Evolutionary conservation across 2,329 filamentous ascomycete species (phyloP), one percentile per base, ranked within the genome.

Genomic region (Fusarium fujikuroi): DNA sequence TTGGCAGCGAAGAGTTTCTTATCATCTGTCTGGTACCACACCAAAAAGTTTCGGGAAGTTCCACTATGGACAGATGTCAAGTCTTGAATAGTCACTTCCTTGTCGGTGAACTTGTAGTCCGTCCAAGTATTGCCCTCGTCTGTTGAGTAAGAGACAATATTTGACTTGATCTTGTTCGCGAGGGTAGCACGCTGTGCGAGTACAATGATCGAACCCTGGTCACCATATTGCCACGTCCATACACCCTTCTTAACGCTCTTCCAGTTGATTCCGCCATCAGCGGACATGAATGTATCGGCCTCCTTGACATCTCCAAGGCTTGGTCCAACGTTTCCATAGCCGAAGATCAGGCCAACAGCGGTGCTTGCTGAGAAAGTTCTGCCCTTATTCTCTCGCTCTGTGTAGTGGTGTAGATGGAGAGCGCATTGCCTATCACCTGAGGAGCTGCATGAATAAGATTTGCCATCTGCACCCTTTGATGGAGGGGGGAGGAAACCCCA

Each of bases 201-300:
- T 46, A 97, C 94, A 70, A 98, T 90, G 76, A 98, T 92, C 10
- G 94, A 96, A 34, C 96, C 96, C 81, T 97, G 94, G 77, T 99
- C 97, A 66, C 96, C 97, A 80, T 94, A 97, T 78, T 97, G 94
- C 94, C 95, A 99, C 78, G 93, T 92, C 86, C 95, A 97, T 40
- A 88, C 89, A 10, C 96, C 97, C 82, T 97, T 95, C 83, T 93
- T 95, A 69, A 95, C 91, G 66, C 91, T 90, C 73, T 88, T 91
- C 96, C 96, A 99, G 43, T 86, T 93, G 58, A 98, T 88, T 62
- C 97, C 97, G n/a, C 92, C 96, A 80, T 99, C 95, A 2, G 88
- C 88, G 16, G 94, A 97, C 86, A 98, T 92, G 83, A 95, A 99
- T 0, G 95, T 98, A 79, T 96, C 92, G 19, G 92, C 92, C 21